Conservation (phyloP, 495 filamentous ascomycete species). For the Penicillium pulvis region DNA sequence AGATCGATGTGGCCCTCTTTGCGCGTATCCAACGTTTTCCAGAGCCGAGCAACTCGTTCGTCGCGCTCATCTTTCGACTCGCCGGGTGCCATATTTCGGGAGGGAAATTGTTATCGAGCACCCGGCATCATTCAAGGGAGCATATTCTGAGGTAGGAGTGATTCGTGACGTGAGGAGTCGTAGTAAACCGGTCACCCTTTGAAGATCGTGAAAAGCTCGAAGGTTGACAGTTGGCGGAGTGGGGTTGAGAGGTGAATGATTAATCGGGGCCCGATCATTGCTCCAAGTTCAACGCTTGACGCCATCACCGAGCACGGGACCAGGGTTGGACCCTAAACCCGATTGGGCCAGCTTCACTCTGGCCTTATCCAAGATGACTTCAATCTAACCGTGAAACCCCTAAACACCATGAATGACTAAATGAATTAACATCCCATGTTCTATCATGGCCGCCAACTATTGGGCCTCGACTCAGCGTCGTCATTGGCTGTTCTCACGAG, state of each 20-base stretch:
- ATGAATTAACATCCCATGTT: slow-evolving; percentile 5
- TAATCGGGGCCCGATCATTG: slow-evolving; percentile 46
- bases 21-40: slow-evolving; percentile 75
- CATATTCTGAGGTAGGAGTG: slow-evolving; percentile 13
- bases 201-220: slow-evolving; percentile 7
- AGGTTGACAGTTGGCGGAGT: slow-evolving; percentile 16
- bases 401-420: slow-evolving; percentile 3
- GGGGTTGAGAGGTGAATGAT: slow-evolving; percentile 22
- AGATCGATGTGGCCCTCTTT: slow-evolving; percentile 79
- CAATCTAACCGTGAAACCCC: background rate
- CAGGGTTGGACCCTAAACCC: slow-evolving; percentile 40
- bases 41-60: slow-evolving; percentile 75
- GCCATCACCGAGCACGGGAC: slow-evolving; percentile 41
- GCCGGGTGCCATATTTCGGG: slow-evolving; percentile 47
- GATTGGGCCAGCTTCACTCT: slow-evolving; percentile 26
- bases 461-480: slow-evolving; percentile 92
- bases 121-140: slow-evolving; percentile 41
- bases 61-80: slow-evolving; percentile 75
- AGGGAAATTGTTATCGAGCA: slow-evolving; percentile 41
- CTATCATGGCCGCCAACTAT: slow-evolving; percentile 88
- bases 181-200: background rate
- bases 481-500: slow-evolving; percentile 87
- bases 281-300: slow-evolving; percentile 31
- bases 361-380: slow-evolving; percentile 12
- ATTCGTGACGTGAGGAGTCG: background rate